Evolutionary conservation across 192 early-diverging fungal species (phyloP).

Genomic region (Umbelopsis isabellina): DNA sequence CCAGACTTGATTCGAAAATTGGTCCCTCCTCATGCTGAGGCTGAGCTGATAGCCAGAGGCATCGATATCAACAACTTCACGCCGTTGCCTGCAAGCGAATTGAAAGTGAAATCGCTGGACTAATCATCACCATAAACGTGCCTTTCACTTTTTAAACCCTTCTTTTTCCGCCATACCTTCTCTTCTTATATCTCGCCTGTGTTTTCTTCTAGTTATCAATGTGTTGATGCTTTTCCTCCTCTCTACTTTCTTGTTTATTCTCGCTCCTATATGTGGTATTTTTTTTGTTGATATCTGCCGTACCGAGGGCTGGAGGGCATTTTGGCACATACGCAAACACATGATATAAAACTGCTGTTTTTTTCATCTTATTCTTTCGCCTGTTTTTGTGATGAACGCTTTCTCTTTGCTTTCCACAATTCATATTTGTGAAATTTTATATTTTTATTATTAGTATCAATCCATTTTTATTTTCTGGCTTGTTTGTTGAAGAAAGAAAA

Average conservation of each 20-base stretch:
- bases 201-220: too few relatives aligned
- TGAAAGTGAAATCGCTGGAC: constrained; percentile 52
- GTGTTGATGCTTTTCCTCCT: neutral
- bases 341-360: too few relatives aligned
- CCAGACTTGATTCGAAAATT: constrained; percentile 77
- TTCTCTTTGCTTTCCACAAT: neutral
- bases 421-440: too few relatives aligned
- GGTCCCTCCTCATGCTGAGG: constrained; percentile 80
- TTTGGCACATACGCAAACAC: too few relatives aligned
- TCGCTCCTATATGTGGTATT: neutral
- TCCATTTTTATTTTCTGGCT: neutral
- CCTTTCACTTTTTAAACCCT: neutral
- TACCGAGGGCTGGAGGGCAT: too few relatives aligned
- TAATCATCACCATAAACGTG: constrained; percentile 21
- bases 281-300: too few relatives aligned
- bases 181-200: neutral
- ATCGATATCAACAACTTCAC: constrained; percentile 78
- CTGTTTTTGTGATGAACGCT: neutral
- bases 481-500: neutral
- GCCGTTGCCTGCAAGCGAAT: constrained; percentile 54
- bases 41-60: constrained; percentile 63
- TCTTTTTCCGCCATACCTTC: neutral
- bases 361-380: too few relatives aligned
- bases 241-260: neutral
- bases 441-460: too few relatives aligned